Evolutionary conservation across 2,329 filamentous ascomycete genomes (phyloP), one percentile per base, ranked within the genome.

Genomic region (Penicillium sp.): DNA sequence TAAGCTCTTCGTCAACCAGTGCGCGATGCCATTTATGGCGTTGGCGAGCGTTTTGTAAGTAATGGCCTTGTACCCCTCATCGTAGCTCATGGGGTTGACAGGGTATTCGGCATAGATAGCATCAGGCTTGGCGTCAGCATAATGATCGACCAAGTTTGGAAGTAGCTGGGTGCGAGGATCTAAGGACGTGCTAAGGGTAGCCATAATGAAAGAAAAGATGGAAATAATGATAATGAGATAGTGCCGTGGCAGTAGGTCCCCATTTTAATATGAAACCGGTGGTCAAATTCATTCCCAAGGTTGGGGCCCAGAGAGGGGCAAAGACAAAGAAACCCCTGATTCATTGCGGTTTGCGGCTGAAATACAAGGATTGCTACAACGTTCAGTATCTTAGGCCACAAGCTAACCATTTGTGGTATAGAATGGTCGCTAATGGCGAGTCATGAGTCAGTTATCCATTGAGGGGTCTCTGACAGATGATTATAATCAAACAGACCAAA

Each of bases 61-160:
- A 16, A 77, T 60, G 49, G 70, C 62, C 11, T 53, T 63, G 58
- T 72, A 76, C 3, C 69, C 69, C n/a, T 64, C 44, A 9, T 69
- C 65, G 49, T 71, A 73, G 2, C 63, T 71, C 2, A 52, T 56
- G 0, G 69, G 55, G 1, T 63, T 63, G 0, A 65, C 55, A 1
- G 71, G 74, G 64, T 71, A 76, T 35, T 73, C 62, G 2, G 71
- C 73, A 46, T 73, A 76, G 3, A 65, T 43, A 8, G 59, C 59
- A 22, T 73, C 57, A 2, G 74, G 73, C 9, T 58, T 65, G 4
- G 68, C 55, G 6, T 55, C 49, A 8, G 74, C 74, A 24, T 72
- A 63, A 27, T 71, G 64, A 52, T 76, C 74, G 0, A 77, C 65
- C 3, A 76, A 63, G 27, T 73, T 61, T 2, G 74, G 74, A 21